Evolutionary conservation across 345 rosid species (phyloP).

Genomic region (Citrus inodora): DNA sequence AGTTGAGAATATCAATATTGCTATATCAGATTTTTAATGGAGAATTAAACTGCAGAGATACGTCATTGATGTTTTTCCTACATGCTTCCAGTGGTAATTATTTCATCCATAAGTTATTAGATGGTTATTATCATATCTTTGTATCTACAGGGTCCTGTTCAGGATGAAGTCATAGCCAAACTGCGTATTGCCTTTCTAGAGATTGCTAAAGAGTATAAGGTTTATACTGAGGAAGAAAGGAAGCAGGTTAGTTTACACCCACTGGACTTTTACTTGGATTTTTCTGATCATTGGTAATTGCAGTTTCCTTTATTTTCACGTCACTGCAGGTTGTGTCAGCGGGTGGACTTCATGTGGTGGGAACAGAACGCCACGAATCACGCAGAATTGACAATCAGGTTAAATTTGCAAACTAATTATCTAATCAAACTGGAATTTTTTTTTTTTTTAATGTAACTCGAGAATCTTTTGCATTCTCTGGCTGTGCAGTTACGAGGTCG

Average conservation of each 20-base stretch:
- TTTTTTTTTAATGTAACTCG: background rate
- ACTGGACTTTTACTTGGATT: constrained; percentile 12
- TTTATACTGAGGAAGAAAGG: constrained; percentile 84
- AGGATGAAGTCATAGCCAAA: constrained; percentile 84
- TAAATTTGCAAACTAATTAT: background rate
- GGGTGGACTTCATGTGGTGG: constrained; percentile 96
- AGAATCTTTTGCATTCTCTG: background rate
- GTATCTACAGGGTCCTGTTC: constrained; percentile 72
- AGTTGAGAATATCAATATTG: constrained; percentile 1
- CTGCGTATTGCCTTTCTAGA: constrained; percentile 70
- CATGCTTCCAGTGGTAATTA: background rate
- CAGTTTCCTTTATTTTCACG: constrained; percentile 13
- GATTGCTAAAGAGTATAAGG: constrained; percentile 73
- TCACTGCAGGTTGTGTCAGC: constrained; percentile 74
- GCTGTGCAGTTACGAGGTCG: constrained; percentile 76
- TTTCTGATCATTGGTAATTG: constrained; percentile 9
- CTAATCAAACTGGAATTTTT: background rate
- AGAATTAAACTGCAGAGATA: background rate
- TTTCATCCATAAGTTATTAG: background rate
- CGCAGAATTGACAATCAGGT: constrained; percentile 96
- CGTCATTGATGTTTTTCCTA: background rate
- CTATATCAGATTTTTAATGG: background rate
- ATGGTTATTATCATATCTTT: background rate
- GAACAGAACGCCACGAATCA: constrained; percentile 93
- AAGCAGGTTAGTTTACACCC: constrained; percentile 47